Evolutionary conservation across 2,329 filamentous ascomycete species (phyloP).

Genomic region (Tolypocladium ovalisporum): DNA sequence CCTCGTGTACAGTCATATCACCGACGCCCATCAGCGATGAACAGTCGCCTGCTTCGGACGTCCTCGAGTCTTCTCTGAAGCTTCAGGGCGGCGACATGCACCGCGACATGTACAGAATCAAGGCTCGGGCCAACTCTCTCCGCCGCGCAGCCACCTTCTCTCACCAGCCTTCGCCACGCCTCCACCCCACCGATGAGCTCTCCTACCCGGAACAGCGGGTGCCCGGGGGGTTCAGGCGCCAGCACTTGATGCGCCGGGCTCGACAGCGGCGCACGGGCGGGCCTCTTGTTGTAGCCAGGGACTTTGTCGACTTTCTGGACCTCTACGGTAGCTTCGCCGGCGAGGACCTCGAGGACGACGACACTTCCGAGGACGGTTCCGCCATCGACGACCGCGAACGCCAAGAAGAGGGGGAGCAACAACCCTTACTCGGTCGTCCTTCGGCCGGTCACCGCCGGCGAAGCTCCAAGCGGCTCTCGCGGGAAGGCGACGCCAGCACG

Average conservation of each 20-base stretch:
- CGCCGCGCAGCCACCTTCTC: constrained; percentile 60
- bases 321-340: constrained; percentile 69
- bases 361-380: constrained; percentile 43
- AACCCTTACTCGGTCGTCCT: constrained; percentile 36
- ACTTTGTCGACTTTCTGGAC: constrained; percentile 66
- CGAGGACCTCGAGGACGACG: constrained; percentile 48
- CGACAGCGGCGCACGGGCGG: constrained; percentile 25
- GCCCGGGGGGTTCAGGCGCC: constrained; percentile 37
- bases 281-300: constrained; percentile 47
- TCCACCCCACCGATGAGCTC: constrained; percentile 17
- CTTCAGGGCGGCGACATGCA: constrained; percentile 71
- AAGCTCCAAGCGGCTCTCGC: constrained; percentile 31
- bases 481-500: constrained; percentile 53
- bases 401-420: constrained; percentile 35
- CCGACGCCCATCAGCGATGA: constrained; percentile 1
- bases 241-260: constrained; percentile 25
- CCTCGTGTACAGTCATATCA: constrained; percentile 7
- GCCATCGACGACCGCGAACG: constrained; percentile 37
- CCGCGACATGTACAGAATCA: constrained; percentile 65
- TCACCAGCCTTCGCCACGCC: constrained; percentile 27
- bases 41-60: constrained; percentile 24
- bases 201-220: constrained; percentile 27
- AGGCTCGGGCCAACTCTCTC: constrained; percentile 39
- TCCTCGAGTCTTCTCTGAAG: constrained; percentile 50
- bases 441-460: constrained; percentile 39